Evolutionary conservation across 768 basidiomycete genomes (phyloP), one percentile per base, ranked within the genome.

Genomic region (Pisolithus marmoratus): DNA sequence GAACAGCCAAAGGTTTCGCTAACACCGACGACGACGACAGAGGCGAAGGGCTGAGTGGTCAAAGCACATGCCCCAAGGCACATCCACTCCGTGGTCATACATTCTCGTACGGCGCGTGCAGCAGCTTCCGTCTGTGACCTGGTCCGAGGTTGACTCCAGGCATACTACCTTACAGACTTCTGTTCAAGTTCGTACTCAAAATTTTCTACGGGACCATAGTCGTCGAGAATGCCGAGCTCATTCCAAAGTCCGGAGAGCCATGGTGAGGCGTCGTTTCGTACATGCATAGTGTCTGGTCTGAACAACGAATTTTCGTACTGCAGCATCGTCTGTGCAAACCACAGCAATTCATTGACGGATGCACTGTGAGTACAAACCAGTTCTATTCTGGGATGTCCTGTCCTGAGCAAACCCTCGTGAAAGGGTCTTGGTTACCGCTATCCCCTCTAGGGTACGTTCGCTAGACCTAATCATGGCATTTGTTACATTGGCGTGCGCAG

Each of bases 191-290:
- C 58, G 90, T 92, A 2, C 82, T 94, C 61, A 89, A 89, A 64
- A 88, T 93, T 55, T 94, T 94, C 70, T 94, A 94, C 66, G 89
- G 89, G 2, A 81, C 85, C 9, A 91, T 94, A 51, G 87, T 94
- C 23, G 78, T 94, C 15, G 90, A 94, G 66, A 87, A 88, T 62
- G 73, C 74, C 4, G 72, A 90, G 43, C 69, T 81, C 47, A 81
- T 94, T 47, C 89, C 90, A 20, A 67, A 73, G 59, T 83, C 78
- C 11, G 92, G 91, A 3, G 70, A 74, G 49, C 87, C 92, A 58
- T 90, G 87, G 90, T 88, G 57, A 58, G 73, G 54, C 44, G 22
- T 24, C 5, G 15, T 14, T 29, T 29, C 23, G 4, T 26, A 47
- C 40, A 22, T 40, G 9, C 40, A 22, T 40, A 9, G 22, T 51